Conservation (phyloP, 345 rosid species). For the Viola odorata region DNA sequence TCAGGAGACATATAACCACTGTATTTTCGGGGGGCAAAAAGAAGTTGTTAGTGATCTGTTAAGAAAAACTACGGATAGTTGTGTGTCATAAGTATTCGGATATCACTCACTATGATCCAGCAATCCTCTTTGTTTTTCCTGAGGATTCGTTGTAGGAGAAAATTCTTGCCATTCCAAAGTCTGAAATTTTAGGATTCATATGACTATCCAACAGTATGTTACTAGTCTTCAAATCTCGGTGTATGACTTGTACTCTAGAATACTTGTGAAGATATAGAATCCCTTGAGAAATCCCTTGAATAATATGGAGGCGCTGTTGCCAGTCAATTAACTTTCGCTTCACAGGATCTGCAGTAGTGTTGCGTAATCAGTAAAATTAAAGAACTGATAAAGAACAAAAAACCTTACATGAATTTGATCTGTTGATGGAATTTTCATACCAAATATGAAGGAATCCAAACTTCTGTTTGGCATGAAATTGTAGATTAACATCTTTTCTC, state of each 20-base stretch:
- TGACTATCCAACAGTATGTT: conserved; percentile 18
- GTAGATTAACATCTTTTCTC: conserved; percentile 22
- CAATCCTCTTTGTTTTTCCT: conserved; percentile 1
- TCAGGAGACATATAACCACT: too few species aligned
- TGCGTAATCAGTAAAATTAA: background rate
- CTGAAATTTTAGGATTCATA: conserved; percentile 19
- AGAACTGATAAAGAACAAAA: background rate
- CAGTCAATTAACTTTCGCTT: conserved; percentile 3
- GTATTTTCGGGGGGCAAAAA: conserved; percentile 23
- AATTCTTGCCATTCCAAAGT: too few species aligned
- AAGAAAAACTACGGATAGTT: too few species aligned
- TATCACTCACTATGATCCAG: conserved; percentile 11
- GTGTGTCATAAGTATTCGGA: conserved; percentile 8
- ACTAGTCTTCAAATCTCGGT: conserved; percentile 19
- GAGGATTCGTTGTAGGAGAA: background rate
- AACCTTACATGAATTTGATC: background rate
- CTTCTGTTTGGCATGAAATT: conserved; percentile 22
- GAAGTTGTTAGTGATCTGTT: too few species aligned
- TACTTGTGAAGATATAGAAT: conserved; percentile 10
- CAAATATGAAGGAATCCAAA: conserved; percentile 19
- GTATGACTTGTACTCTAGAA: conserved; percentile 8
- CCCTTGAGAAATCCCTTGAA: conserved; percentile 13
- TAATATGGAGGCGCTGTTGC: conserved; percentile 1
- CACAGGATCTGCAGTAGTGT: background rate
- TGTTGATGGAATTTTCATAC: background rate